Evolutionary conservation across 148 eudicot genomes (phyloP).

Genomic region (Arbutus unedo): DNA sequence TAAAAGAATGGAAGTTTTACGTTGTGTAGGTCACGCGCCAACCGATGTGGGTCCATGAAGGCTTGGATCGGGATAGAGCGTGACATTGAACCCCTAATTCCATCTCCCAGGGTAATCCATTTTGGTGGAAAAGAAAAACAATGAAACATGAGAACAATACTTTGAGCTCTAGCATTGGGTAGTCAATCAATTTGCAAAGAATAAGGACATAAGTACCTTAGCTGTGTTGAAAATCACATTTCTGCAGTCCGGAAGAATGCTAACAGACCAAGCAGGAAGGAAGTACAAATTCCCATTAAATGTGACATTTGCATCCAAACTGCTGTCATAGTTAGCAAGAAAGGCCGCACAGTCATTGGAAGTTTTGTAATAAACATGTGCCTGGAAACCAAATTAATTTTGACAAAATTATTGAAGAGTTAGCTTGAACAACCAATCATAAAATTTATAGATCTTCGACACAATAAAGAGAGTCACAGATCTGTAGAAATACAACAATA

Average conservation of each 20-base stretch:
- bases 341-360: slow-evolving; percentile 51
- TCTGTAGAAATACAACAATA: not conserved
- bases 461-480: not conserved
- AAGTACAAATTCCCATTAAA: slow-evolving; percentile 38
- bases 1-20: too few species aligned
- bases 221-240: slow-evolving; percentile 60
- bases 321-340: slow-evolving; percentile 42
- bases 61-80: too few species aligned
- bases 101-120: not conserved
- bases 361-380: slow-evolving; percentile 43
- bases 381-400: slow-evolving; percentile 28
- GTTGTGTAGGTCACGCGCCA: too few species aligned
- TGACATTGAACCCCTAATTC: not conserved
- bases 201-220: slow-evolving; percentile 37
- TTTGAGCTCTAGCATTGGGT: not conserved
- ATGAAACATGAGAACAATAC: not conserved
- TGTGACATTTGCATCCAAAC: slow-evolving; percentile 42
- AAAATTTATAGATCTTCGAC: not conserved
- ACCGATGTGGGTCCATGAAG: too few species aligned
- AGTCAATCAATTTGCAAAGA: not conserved
- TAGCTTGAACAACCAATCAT: slow-evolving; percentile 10
- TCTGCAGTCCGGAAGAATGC: slow-evolving; percentile 67
- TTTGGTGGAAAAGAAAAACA: not conserved
- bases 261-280: slow-evolving; percentile 86
- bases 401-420: not conserved